Conservation (phyloP, 73 alveolate genomes). For the Effrenium voratum region DNA sequence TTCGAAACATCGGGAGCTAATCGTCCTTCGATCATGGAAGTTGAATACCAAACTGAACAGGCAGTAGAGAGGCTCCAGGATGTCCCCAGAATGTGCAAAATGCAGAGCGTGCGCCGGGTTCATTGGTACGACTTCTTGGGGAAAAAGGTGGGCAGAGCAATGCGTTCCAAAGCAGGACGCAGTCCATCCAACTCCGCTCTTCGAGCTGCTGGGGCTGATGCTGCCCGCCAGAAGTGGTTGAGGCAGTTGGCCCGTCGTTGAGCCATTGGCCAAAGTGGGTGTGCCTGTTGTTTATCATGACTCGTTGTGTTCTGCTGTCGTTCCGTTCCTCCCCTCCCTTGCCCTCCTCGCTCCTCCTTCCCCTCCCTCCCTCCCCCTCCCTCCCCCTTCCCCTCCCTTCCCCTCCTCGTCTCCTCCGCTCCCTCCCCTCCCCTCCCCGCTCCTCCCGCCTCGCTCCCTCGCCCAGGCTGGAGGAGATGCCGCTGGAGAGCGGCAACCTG, state of each 20-base stretch:
- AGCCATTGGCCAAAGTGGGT: background rate
- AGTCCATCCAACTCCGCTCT: slow-evolving; percentile 90
- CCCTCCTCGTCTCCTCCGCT: background rate
- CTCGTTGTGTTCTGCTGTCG: too few species aligned
- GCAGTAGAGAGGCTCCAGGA: too few species aligned
- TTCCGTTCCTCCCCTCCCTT: background rate
- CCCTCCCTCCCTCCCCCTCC: too few species aligned
- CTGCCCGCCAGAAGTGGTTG: background rate
- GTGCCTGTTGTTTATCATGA: background rate
- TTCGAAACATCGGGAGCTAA: too few species aligned
- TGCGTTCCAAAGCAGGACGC: slow-evolving; percentile 80
- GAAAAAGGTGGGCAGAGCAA: too few species aligned
- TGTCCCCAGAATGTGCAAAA: too few species aligned
- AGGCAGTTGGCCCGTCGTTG: too few species aligned
- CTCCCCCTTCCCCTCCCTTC: too few species aligned
- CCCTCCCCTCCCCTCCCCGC: background rate
- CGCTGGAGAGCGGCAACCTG: slow-evolving; percentile 27
- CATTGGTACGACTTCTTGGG: too few species aligned
- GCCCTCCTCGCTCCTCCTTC: background rate
- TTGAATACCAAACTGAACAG: too few species aligned
- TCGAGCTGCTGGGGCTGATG: slow-evolving; percentile 92
- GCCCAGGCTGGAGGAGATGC: slow-evolving; percentile 61
- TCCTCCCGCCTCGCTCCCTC: background rate
- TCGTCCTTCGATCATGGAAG: too few species aligned
- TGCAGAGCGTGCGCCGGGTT: too few species aligned